These are phyloP conservation scores for Colletotrichum filicis DNA, from an alignment of 2,329 filamentous ascomycete species.

Conservation along the genomic window DNA sequence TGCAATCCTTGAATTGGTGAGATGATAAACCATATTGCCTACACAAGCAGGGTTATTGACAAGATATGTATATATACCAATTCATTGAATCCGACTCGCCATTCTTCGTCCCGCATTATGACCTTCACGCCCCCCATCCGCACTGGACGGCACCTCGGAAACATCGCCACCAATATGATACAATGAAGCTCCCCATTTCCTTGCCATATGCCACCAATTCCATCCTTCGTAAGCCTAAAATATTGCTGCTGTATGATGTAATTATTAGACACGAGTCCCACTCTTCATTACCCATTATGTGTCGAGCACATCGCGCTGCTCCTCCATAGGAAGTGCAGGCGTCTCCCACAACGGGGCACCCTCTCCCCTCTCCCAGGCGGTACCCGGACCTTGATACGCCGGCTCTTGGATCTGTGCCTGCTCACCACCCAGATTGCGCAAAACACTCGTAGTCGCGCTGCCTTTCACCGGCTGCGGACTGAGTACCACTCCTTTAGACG, in stretches of 20 bases:
- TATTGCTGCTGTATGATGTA: slow-evolving; percentile 27
- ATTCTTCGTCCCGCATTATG: not conserved
- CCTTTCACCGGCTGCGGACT: slow-evolving; percentile 57
- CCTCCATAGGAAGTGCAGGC: slow-evolving; percentile 51
- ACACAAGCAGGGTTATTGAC: not conserved
- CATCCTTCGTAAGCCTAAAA: not conserved
- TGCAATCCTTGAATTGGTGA: not conserved
- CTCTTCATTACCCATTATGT: slow-evolving; percentile 40
- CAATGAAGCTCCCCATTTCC: not conserved
- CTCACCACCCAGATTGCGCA: slow-evolving; percentile 44
- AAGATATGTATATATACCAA: not conserved
- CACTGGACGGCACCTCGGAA: not conserved
- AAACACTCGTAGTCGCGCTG: slow-evolving; percentile 46
- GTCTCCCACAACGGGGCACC: slow-evolving; percentile 48
- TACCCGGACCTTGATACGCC: slow-evolving; percentile 61
- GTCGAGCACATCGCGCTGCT: slow-evolving; percentile 54
- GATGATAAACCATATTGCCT: not conserved
- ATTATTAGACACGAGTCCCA: slow-evolving; percentile 17
- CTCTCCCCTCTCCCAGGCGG: slow-evolving; percentile 64
- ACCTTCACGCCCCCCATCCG: not conserved
- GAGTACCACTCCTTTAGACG: slow-evolving; percentile 45
- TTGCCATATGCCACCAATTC: not conserved
- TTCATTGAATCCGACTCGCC: not conserved
- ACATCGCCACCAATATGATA: slow-evolving; percentile 6
- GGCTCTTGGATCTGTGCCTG: slow-evolving; percentile 50